Evolutionary conservation across 2,329 filamentous ascomycete genomes (phyloP), one percentile per base, ranked within the genome.

Genomic region (Aspergillus pseudoterreus): DNA sequence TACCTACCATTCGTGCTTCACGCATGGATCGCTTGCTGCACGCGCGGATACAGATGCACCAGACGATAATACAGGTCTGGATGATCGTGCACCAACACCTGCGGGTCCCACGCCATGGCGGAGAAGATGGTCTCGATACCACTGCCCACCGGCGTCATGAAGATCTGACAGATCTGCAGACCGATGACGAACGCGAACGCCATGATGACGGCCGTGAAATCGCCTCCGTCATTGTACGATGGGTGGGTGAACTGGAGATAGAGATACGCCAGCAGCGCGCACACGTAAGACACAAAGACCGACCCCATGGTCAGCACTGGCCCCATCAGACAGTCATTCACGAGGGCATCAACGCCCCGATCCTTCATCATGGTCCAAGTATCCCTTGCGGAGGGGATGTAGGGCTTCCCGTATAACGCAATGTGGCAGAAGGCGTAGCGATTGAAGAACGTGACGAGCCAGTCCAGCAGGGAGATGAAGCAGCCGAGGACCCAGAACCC

Each of bases 71-170:
- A 96, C 43, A 97, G 73, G 55, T 95, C 90, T 0, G 85, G 84
- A 69, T 96, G 92, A 51, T 94, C 85, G 39, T 82, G 78, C 67
- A 90, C 86, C 75, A 96, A 75, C 8, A 92, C 87, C 49, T 76
- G 70, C 8, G 81, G 81, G 66, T 83, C 81, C 81, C 82, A 85
- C 2, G 80, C 82, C 69, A 79, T 79, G 2, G 90, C 91, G 0
- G 96, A 90, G 62, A 96, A 96, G 55, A 96, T 88, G 0, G 92
- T 95, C 60, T 95, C 88, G 56, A 95, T 83, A n/a, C 92, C 92
- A 62, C 86, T 92, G 57, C 86, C 86, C 51, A 97, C 78, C 1
- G 92, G 92, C 0, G 89, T 92, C 32, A 92, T 88, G 73, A 96
- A 95, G 57, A 95, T 83, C 69, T 95, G 88, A 68, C 86, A 88